Evolutionary conservation across 2,329 filamentous ascomycete genomes (phyloP).

Genomic region (Beauveria brongniartii): DNA sequence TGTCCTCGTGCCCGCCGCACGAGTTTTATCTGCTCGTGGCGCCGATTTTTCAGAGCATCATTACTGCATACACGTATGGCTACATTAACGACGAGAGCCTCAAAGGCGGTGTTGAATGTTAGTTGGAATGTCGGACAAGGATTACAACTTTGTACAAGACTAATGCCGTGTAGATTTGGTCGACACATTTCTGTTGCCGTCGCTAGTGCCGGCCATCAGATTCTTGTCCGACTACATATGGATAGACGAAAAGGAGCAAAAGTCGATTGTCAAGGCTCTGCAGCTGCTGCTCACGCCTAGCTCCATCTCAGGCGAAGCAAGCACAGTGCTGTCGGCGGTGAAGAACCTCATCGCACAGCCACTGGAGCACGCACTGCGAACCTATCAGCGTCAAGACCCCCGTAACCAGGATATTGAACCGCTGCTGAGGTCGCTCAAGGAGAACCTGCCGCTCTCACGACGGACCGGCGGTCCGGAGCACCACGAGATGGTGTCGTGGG

Average conservation of each 20-base stretch:
- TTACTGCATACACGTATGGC: constrained; percentile 59
- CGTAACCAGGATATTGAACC: constrained; percentile 62
- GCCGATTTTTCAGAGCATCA: constrained; percentile 67
- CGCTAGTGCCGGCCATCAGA: constrained; percentile 62
- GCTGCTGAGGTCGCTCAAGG: constrained; percentile 56
- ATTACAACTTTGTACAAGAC: neutral
- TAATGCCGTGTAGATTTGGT: constrained; percentile 51
- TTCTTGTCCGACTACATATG: constrained; percentile 66
- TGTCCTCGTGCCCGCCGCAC: constrained; percentile 74
- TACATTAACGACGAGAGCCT: constrained; percentile 61
- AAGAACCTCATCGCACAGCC: constrained; percentile 63
- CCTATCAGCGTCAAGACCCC: constrained; percentile 58
- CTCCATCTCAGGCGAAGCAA: constrained; percentile 64
- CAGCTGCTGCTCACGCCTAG: constrained; percentile 63
- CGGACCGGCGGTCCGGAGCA: constrained; percentile 55
- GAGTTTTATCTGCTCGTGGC: constrained; percentile 75
- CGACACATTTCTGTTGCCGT: constrained; percentile 73
- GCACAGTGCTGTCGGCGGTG: constrained; percentile 61
- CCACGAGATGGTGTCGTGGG: constrained; percentile 63
- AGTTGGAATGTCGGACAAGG: constrained; percentile 22
- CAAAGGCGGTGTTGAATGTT: constrained; percentile 69
- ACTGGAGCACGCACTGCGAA: constrained; percentile 58
- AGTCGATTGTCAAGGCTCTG: constrained; percentile 62
- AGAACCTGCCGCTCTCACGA: constrained; percentile 48
- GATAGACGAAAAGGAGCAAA: constrained; percentile 57